Evolutionary conservation across 257 asterid species (phyloP), one percentile per base, ranked within the genome.

Genomic region (Knoxia roxburghii): DNA sequence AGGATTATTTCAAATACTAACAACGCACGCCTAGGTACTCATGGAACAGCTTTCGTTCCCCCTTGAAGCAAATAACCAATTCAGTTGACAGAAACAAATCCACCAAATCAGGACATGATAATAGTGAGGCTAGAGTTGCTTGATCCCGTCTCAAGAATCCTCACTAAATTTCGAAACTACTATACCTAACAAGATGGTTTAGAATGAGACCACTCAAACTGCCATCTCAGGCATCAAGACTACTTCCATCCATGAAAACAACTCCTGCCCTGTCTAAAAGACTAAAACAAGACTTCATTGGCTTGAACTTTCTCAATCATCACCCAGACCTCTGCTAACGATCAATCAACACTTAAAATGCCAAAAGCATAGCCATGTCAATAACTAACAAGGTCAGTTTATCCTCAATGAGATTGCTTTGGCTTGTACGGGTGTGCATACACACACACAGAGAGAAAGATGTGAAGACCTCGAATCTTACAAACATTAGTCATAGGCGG

Each of bases 91-190:
- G 11, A 35, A 56, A 40, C 6, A 1, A 26, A 12, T 45, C n/a
- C 18, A 13, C 50, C n/a, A 6, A 21, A 26, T 9, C 43, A 57
- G 63, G 24, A 4, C 7, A n/a, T 27, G 37, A 26, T 27, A 12
- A 18, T 4, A 27, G 59, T 26, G 26, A 1, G 46, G 46, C 20
- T 2, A 15, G 17, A 32, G 63, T 57, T 11, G 17, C 60, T 15
- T 11, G 18, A 24, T 29, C 53, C 6, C 56, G 17, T 64, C 20
- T 64, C 40, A 9, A 64, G 39, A 64, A 46, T 64, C 45, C 68
- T 10, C 21, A n/a, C n/a, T n/a, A n/a, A n/a, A n/a, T n/a, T n/a
- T n/a, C n/a, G n/a, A 17, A 4, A 18, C 14, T 29, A 39, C n/a
- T 48, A 46, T 0, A 30, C 69, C 32, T 48, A 67, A 49, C 53